These are phyloP conservation scores for Aristolochia californica DNA, from an alignment of 164 flowering plant genomes.

Conservation along the genomic window DNA sequence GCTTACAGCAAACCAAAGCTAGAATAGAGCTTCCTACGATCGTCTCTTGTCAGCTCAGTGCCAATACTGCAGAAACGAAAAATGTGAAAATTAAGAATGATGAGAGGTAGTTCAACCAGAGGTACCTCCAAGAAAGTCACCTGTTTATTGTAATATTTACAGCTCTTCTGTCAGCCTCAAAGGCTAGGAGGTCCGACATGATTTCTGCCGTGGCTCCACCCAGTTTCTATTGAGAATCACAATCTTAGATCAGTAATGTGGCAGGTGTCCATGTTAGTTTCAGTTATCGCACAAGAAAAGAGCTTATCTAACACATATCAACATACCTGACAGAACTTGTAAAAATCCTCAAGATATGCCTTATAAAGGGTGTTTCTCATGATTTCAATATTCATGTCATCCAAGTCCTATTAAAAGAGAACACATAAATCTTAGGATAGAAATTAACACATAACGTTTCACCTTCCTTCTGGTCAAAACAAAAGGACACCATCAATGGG, in stretches of 20 bases:
- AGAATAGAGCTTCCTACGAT: slow-evolving; percentile 87
- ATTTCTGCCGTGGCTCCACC: slow-evolving; percentile 98
- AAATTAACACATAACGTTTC: not conserved
- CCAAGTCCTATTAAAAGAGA: slow-evolving; percentile 62
- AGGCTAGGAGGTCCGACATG: slow-evolving; percentile 92
- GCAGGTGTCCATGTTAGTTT: too few species aligned
- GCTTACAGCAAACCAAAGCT: slow-evolving; percentile 68
- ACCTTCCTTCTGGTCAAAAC: too few species aligned
- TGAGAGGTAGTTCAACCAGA: not conserved
- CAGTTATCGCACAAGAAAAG: too few species aligned
- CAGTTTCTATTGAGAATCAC: slow-evolving; percentile 47
- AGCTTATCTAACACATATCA: not conserved
- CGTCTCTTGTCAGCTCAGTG: slow-evolving; percentile 95
- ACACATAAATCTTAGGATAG: not conserved
- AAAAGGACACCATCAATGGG: too few species aligned
- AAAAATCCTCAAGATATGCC: slow-evolving; percentile 97
- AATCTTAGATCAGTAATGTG: not conserved
- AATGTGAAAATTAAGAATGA: not conserved
- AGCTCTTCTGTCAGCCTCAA: slow-evolving; percentile 98
- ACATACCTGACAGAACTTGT: slow-evolving; percentile 80
- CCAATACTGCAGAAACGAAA: slow-evolving; percentile 62
- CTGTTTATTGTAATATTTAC: slow-evolving; percentile 95
- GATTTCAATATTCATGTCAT: slow-evolving; percentile 99
- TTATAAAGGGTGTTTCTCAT: slow-evolving; percentile 99
- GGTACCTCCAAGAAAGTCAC: slow-evolving; percentile 21